Percentiles rank a stretch among this genome's conserved stretches.
phyloP scores from a whole-genome alignment of 225 moss, liverwort and hornwort genomes.

The Antitrichia curtipendula region DNA sequence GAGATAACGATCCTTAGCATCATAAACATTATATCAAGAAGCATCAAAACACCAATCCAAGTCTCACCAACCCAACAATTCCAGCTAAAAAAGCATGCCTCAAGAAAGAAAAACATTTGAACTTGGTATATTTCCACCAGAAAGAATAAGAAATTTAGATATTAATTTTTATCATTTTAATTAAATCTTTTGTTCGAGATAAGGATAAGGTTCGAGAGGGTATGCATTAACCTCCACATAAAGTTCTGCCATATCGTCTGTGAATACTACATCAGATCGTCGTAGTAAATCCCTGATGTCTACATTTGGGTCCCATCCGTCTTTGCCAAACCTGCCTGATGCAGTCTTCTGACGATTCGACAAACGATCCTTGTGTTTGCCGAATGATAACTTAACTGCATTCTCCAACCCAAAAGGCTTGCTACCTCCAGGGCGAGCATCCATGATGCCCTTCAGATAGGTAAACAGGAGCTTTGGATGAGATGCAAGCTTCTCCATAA shows the following conservation, averaged over 20 bases:
- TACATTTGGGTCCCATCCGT: slow-evolving; percentile 40
- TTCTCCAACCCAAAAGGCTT: slow-evolving; percentile 16
- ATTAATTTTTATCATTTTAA: neutral
- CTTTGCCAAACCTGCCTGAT: neutral
- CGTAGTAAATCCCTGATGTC: slow-evolving; percentile 52
- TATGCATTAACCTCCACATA: slow-evolving; percentile 69
- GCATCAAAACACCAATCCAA: neutral
- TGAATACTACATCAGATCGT: slow-evolving; percentile 59
- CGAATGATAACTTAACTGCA: slow-evolving; percentile 2
- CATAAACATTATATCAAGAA: neutral
- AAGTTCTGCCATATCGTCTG: slow-evolving; percentile 84
- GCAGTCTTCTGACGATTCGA: slow-evolving; percentile 3
- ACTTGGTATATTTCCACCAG: neutral
- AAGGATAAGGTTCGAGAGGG: neutral
- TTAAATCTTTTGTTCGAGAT: neutral
- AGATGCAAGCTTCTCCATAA: slow-evolving; percentile 53
- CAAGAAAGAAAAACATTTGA: neutral
- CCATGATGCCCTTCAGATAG: slow-evolving; percentile 83
- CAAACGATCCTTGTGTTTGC: slow-evolving; percentile 9
- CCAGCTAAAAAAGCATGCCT: neutral
- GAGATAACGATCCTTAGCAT: neutral
- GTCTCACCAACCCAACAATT: neutral
- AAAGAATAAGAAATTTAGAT: neutral
- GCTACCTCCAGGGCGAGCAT: slow-evolving; percentile 57
- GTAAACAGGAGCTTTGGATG: slow-evolving; percentile 61